Conservation (phyloP, 306 rosid species). For the Dalbergia cultrata region DNA sequence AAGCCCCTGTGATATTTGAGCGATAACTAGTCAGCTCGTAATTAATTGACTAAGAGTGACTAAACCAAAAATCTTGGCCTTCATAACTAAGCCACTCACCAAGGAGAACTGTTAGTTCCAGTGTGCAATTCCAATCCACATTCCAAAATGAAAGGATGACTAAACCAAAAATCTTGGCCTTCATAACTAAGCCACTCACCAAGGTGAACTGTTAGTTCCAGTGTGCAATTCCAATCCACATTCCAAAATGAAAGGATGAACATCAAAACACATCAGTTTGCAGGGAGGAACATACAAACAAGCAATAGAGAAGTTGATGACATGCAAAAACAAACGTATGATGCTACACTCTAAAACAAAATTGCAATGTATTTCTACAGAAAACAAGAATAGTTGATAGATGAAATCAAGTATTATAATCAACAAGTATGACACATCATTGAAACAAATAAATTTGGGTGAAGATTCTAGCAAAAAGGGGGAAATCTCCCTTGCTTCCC, state of each 20-base stretch:
- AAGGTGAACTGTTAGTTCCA: slow-evolving; percentile 62
- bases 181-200: slow-evolving; percentile 53
- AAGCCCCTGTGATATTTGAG: slow-evolving; percentile 69
- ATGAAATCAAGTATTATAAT: no score
- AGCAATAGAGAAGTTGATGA: neutral
- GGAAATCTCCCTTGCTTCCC: slow-evolving; percentile 77
- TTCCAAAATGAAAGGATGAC: no score
- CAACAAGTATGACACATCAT: neutral
- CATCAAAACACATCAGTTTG: slow-evolving; percentile 26
- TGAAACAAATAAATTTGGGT: neutral
- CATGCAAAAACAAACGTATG: no score
- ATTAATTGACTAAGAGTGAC: slow-evolving; percentile 12
- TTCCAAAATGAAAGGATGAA: slow-evolving; percentile 34
- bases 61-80: no score
- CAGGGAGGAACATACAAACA: neutral
- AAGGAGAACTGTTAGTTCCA: no score
- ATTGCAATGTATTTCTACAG: no score
- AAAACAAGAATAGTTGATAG: no score
- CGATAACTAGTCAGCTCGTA: slow-evolving; percentile 11
- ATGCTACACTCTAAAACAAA: no score
- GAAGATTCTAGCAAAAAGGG: no score
- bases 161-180: neutral
- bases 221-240: slow-evolving; percentile 40
- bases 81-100: no score
- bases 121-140: no score